Base-by-base conservation (phyloP, 306 rosid genomes). In the Begonia fuchsioides region DNA sequence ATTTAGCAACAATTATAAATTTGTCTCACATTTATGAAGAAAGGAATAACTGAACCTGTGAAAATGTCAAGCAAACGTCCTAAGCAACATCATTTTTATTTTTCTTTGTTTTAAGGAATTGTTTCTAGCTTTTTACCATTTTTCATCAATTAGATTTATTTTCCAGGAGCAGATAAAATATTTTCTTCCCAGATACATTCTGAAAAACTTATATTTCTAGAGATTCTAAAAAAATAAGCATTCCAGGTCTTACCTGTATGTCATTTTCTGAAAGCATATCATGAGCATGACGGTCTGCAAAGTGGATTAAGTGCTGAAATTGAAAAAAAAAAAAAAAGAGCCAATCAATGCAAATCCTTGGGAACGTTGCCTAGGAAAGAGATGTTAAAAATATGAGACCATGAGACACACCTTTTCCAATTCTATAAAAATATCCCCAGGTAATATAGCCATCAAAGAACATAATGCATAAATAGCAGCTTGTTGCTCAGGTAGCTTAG, bases 181-280 rank as follows among this genome's bases (percentile, higher is more conserved):
- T 26, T 26, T 26, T 26, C 35, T 5, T 26, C 35, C 35, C 35
- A 0, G 35, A 26, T 26, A 26, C 35, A 26, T 26, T 26, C 35
- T 26, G 35, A 2, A 26, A 26, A 4, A 26, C 35, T 26, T 26
- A 4, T 26, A 26, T 26, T 26, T 26, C 35, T 26, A 26, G 5
- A 8, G 35, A 26, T 26, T 26, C 35, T 26, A 3, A 26, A 26
- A 26, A 26, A 26, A 20, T 20, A 20, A 26, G 35, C 35, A 26
- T 26, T 26, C 35, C 0, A 5, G 50, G 54, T 55, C 48, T 68
- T 70, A 90, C 97, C 95, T 47, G 84, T 71, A 90, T 65, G 52
- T 85, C 95, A 68, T 73, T 79, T 73, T 84, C 94, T 3, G 95
- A 74, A 64, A 90, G 93, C 26, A 53, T 20, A 60, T 84, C 68